These are phyloP conservation scores for Xanthoconium separans DNA, from an alignment of 1,284 basidiomycete species.

Conservation along the genomic window DNA sequence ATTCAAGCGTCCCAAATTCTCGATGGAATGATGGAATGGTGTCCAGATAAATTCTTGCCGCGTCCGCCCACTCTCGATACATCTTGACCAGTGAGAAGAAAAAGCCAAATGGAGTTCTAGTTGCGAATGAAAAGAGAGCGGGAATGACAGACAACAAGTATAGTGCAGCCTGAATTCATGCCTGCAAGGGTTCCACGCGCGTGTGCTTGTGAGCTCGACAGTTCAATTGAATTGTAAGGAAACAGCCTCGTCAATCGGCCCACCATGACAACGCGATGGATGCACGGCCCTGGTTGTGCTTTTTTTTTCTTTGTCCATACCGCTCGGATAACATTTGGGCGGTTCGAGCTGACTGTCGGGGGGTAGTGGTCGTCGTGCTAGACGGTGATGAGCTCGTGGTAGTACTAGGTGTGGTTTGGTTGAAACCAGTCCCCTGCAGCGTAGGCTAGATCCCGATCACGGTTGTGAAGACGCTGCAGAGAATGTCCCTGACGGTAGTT, in stretches of 20 bases:
- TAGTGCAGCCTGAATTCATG: neutral
- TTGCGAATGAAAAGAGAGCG: conserved; percentile 27
- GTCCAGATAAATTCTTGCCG: neutral
- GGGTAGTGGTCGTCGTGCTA: no score
- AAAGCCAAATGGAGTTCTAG: conserved; percentile 24
- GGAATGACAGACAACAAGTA: conserved; percentile 56
- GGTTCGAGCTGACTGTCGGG: no score
- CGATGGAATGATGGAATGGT: neutral
- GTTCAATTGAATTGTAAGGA: neutral
- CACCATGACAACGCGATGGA: neutral
- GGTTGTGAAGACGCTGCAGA: no score
- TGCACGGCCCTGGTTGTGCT: no score
- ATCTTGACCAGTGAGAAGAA: conserved; percentile 47
- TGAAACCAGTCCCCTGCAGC: no score
- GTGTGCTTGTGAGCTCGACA: conserved; percentile 7
- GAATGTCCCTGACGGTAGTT: no score
- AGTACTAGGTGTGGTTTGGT: no score
- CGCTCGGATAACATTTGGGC: no score
- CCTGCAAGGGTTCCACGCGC: neutral
- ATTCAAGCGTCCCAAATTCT: neutral
- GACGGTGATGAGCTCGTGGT: no score
- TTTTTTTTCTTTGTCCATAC: no score
- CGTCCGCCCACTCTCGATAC: neutral
- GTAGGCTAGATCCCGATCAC: no score
- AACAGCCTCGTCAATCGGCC: neutral